Evolutionary conservation across 2,329 filamentous ascomycete species (phyloP), one percentile per base, ranked within the genome.

Genomic region (Colletotrichum sp.): DNA sequence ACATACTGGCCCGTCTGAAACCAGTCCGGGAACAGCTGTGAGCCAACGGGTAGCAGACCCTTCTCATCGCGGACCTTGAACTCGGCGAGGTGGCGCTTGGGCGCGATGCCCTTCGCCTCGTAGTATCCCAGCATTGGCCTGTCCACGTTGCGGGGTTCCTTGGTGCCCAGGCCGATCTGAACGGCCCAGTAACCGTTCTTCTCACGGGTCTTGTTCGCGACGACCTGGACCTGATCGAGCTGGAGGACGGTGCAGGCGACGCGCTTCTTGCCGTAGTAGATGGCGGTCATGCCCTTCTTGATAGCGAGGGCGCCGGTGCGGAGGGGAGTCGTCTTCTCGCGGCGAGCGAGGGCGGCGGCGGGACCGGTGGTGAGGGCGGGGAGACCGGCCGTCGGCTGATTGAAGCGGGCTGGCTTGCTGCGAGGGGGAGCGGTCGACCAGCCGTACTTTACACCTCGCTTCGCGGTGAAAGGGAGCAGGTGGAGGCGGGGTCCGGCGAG

Each of bases 271-370:
- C 93, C 91, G 82, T 96, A 93, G 89, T 94, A 99, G 79, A 98
- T 87, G 76, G 94, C 96, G 59, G 96, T 98, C 95, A 99, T 99
- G 85, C 97, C 97, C 87, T 96, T 96, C 88, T 99, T 99, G 83
- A 93, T 90, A 15, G 94, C 96, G 63, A 99, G 90, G 10, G 95
- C 93, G 34, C 97, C 97, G 3, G 96, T 93, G 32, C 97, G 94
- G 57, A 92, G 81, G 1, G 92, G 92, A 16, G 92, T 91, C 18
- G 91, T 92, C 78, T 87, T 87, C 79, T 88, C 90, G 80, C 88
- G 90, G 64, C 92, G 90, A 84, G 86, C 85, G 76, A 93, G 88
- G 8, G 92, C 92, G 12, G 92, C 92, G 3, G 90, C 90, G 3
- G 91, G 91, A 0, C 91, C 91, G 9, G 89, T 87, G 12, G 90